A percentile compares a stretch with the other conserved stretches of the same genome.
phyloP scores from a whole-genome alignment of 148 eudicot species.

The Suaeda aralocaspica region DNA sequence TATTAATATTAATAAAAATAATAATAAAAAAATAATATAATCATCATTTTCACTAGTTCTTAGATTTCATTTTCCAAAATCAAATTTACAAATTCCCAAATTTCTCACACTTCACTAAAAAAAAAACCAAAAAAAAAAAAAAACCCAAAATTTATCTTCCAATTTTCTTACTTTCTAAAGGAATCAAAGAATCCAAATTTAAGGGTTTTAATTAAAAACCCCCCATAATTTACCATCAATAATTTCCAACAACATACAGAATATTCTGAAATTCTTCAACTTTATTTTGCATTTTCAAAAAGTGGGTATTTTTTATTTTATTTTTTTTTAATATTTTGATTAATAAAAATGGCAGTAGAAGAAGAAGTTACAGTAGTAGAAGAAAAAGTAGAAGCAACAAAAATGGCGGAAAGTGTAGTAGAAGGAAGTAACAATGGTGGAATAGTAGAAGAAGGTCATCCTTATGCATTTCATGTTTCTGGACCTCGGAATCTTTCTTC shows the following conservation, averaged over 20 bases:
- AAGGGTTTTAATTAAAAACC: constrained; percentile 10
- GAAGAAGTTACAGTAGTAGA: constrained; percentile 17
- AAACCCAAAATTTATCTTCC: background rate
- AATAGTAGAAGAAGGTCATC: constrained; percentile 37
- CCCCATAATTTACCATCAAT: background rate
- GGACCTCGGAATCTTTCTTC: constrained; percentile 73
- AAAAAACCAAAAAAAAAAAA: background rate
- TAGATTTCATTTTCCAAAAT: background rate
- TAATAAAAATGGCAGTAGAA: constrained; percentile 2
- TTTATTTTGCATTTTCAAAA: background rate
- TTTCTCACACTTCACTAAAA: constrained; percentile 1
- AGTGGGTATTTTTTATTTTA: background rate
- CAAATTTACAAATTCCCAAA: background rate
- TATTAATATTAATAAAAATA: no score
- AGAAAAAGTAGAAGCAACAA: constrained; percentile 3
- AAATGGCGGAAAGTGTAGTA: background rate
- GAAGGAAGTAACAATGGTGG: background rate
- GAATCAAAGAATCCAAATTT: background rate
- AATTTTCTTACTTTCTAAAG: background rate
- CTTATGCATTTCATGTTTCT: constrained; percentile 62
- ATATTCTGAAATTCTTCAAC: no score
- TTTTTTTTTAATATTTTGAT: background rate
- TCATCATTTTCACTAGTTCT: no score
- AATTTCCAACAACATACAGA: constrained; percentile 8
- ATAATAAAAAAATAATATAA: background rate